phyloP scores from a whole-genome alignment of 2,329 filamentous ascomycete species.

The Periconia sp. region DNA sequence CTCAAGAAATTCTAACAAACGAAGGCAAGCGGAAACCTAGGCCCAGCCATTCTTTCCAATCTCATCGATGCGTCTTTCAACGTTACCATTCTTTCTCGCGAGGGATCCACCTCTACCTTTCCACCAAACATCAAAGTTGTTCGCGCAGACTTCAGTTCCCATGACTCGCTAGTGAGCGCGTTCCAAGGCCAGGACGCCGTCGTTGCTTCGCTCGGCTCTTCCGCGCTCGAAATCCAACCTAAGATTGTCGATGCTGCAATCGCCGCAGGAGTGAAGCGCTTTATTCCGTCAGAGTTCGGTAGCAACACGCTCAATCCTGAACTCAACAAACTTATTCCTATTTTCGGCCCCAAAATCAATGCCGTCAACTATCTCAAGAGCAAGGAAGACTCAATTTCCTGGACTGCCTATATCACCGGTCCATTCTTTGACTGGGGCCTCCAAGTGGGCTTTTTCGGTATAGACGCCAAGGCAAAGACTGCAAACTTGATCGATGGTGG shows the following conservation, averaged over 20 bases:
- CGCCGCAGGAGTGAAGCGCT: conserved; percentile 61
- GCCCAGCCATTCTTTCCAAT: conserved; percentile 43
- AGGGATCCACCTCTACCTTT: conserved; percentile 45
- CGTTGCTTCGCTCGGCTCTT: conserved; percentile 50
- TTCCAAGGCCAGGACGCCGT: conserved; percentile 61
- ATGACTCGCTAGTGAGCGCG: conserved; percentile 52
- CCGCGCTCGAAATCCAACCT: conserved; percentile 49
- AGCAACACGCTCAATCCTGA: conserved; percentile 43
- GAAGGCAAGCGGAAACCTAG: conserved; percentile 46
- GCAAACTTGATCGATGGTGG: conserved; percentile 61
- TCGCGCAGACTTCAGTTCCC: conserved; percentile 51
- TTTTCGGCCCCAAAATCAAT: conserved; percentile 55
- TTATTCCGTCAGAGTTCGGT: conserved; percentile 64
- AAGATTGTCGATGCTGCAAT: conserved; percentile 61
- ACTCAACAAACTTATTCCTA: conserved; percentile 48
- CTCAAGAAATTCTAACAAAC: conserved; percentile 9
- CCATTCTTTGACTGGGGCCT: conserved; percentile 65
- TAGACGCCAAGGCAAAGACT: conserved; percentile 53
- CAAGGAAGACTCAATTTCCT: conserved; percentile 53
- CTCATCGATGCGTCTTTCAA: conserved; percentile 53
- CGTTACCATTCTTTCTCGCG: conserved; percentile 59
- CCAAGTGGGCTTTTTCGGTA: conserved; percentile 52
- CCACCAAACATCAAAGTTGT: conserved; percentile 47
- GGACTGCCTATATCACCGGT: conserved; percentile 55
- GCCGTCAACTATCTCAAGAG: conserved; percentile 56